Conservation (phyloP, 2,329 filamentous ascomycete genomes). For the Pseudogymnoascus sp. region DNA sequence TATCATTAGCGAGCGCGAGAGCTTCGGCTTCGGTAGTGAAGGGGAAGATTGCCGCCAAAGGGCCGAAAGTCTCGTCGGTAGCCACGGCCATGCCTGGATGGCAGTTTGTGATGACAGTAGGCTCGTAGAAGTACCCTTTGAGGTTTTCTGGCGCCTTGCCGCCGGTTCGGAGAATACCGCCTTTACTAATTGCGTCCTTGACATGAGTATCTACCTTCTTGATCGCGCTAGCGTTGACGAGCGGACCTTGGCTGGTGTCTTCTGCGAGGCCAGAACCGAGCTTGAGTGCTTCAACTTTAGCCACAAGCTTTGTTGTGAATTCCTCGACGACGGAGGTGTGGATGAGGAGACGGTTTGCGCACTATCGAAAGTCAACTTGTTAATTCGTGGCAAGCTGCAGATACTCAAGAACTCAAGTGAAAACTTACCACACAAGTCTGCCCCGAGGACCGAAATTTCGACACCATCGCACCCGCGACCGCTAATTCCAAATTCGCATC, state of each 20-base stretch:
- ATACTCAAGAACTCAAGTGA: not conserved
- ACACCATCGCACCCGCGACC: conserved; percentile 38
- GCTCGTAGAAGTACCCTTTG: conserved; percentile 63
- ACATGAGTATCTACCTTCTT: conserved; percentile 55
- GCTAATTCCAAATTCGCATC: conserved; percentile 57
- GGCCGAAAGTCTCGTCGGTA: conserved; percentile 59
- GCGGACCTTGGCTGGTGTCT: conserved; percentile 54
- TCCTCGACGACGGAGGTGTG: conserved; percentile 55
- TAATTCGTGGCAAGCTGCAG: not conserved
- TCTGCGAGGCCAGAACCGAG: conserved; percentile 55
- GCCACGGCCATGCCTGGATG: conserved; percentile 46
- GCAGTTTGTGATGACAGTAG: conserved; percentile 56
- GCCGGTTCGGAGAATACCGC: conserved; percentile 57
- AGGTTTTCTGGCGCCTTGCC: conserved; percentile 44
- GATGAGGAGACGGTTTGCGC: conserved; percentile 57
- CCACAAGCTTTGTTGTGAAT: conserved; percentile 50
- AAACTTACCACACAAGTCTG: conserved; percentile 53
- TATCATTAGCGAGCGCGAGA: conserved; percentile 53
- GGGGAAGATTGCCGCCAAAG: conserved; percentile 55
- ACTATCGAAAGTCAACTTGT: not conserved
- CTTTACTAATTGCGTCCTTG: conserved; percentile 56
- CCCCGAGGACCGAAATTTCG: conserved; percentile 56
- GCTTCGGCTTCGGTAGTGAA: conserved; percentile 63
- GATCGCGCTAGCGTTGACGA: conserved; percentile 49
- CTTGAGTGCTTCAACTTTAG: conserved; percentile 46